Conservation (phyloP, 441 rosid genomes). For the Breynia disticha region DNA sequence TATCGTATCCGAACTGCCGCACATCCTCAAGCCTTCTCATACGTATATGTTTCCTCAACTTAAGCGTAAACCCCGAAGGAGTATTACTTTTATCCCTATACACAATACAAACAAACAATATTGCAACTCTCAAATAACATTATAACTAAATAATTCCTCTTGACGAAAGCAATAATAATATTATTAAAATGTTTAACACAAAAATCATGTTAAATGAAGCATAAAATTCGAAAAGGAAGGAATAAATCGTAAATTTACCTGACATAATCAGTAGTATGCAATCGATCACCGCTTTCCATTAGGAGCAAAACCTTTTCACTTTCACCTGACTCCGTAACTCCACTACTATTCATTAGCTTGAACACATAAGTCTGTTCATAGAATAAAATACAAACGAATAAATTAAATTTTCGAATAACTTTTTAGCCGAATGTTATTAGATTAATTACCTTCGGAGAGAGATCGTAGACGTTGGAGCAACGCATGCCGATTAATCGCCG, state of each 20-base stretch:
- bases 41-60: conserved; percentile 83
- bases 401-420: neutral
- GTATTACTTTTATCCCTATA: conserved; percentile 94
- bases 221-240: neutral
- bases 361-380: conserved; percentile 69
- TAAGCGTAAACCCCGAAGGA: conserved; percentile 95
- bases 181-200: too few species aligned
- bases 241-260: conserved; percentile 29
- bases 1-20: conserved; percentile 91
- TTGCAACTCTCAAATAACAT: conserved; percentile 51
- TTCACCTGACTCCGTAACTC: conserved; percentile 90
- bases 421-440: too few species aligned
- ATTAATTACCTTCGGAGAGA: conserved; percentile 69
- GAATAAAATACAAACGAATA: neutral
- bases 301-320: conserved; percentile 85
- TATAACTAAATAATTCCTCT: conserved; percentile 25
- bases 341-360: conserved; percentile 96
- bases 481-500: conserved; percentile 91
- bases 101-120: conserved; percentile 13
- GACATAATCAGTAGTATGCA: conserved; percentile 82
- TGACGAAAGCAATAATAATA: neutral
- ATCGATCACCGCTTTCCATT: conserved; percentile 93
- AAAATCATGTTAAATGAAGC: too few species aligned
- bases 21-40: conserved; percentile 97
- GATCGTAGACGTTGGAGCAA: conserved; percentile 94